Evolutionary conservation across 2,329 filamentous ascomycete genomes (phyloP).

Genomic region (Intubia oerlemansii): DNA sequence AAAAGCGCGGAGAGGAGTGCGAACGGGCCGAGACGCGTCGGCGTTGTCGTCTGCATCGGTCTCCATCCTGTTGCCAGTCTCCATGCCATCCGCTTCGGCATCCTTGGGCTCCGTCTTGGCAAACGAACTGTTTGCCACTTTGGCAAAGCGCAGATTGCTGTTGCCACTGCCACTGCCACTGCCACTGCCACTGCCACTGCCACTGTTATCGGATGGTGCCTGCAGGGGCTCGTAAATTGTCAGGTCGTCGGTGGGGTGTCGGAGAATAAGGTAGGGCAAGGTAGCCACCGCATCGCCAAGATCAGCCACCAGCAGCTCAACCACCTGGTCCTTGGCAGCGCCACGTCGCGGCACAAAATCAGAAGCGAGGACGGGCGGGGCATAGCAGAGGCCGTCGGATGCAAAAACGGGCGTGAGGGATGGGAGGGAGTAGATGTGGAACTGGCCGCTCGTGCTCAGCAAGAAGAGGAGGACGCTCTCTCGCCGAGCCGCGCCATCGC

Average conservation of each 20-base stretch:
- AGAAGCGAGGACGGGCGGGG: conserved; percentile 53
- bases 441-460: conserved; percentile 49
- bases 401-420: conserved; percentile 53
- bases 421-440: conserved; percentile 60
- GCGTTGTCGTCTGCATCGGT: conserved; percentile 6
- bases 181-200: too few species aligned
- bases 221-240: conserved; percentile 71
- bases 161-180: too few species aligned
- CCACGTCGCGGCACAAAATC: conserved; percentile 51
- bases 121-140: conserved; percentile 18
- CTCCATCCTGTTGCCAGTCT: too few species aligned
- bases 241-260: conserved; percentile 62
- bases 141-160: conserved; percentile 2
- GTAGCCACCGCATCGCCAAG: conserved; percentile 54
- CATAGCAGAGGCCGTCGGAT: conserved; percentile 55
- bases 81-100: conserved; percentile 13
- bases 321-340: conserved; percentile 48
- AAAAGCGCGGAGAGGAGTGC: conserved; percentile 35
- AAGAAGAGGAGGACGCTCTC: conserved; percentile 52
- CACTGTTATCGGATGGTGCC: too few species aligned
- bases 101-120: conserved; percentile 32
- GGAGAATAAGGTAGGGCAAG: conserved; percentile 61
- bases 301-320: conserved; percentile 66
- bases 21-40: not conserved
- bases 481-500: conserved; percentile 9